Percentiles rank a stretch among this genome's conserved stretches.
phyloP scores from a whole-genome alignment of 768 basidiomycete genomes.

The Pulveroboletus ravenelii region DNA sequence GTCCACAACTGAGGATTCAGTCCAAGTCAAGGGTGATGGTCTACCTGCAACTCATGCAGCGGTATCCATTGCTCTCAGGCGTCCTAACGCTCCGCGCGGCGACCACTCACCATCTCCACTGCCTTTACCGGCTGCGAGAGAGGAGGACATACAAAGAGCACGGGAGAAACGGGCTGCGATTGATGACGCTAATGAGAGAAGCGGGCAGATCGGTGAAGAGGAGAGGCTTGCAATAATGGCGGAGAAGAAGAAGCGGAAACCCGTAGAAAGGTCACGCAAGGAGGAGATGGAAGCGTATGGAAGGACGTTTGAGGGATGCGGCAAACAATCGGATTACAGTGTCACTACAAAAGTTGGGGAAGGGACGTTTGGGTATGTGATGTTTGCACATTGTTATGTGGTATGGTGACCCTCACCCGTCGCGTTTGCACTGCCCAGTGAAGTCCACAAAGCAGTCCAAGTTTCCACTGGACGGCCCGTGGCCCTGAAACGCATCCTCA shows the following conservation, averaged over 20 bases:
- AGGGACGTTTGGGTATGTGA: constrained; percentile 89
- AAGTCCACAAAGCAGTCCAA: constrained; percentile 86
- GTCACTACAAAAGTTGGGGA: constrained; percentile 87
- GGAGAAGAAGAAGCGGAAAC: constrained; percentile 37
- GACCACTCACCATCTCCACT: constrained; percentile 43
- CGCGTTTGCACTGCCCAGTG: constrained; percentile 40
- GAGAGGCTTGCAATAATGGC: neutral
- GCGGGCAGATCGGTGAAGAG: neutral
- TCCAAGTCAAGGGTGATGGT: constrained; percentile 23
- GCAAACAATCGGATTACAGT: constrained; percentile 70
- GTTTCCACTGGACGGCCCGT: constrained; percentile 56
- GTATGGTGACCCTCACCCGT: constrained; percentile 7
- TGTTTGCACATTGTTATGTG: neutral
- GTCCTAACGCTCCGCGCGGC: constrained; percentile 44
- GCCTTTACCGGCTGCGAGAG: constrained; percentile 28
- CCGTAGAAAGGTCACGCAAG: constrained; percentile 49
- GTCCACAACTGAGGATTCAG: constrained; percentile 3
- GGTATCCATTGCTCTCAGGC: constrained; percentile 41
- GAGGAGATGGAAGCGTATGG: constrained; percentile 70
- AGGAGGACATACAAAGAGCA: constrained; percentile 23
- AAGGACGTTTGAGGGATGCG: constrained; percentile 63
- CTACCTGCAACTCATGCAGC: constrained; percentile 35
- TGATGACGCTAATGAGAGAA: constrained; percentile 6
- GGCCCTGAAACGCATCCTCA: constrained; percentile 90
- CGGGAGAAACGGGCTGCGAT: constrained; percentile 23